Evolutionary conservation across 2,329 filamentous ascomycete species (phyloP), one percentile per base, ranked within the genome.

Genomic region (Pseudogymnoascus sp.): DNA sequence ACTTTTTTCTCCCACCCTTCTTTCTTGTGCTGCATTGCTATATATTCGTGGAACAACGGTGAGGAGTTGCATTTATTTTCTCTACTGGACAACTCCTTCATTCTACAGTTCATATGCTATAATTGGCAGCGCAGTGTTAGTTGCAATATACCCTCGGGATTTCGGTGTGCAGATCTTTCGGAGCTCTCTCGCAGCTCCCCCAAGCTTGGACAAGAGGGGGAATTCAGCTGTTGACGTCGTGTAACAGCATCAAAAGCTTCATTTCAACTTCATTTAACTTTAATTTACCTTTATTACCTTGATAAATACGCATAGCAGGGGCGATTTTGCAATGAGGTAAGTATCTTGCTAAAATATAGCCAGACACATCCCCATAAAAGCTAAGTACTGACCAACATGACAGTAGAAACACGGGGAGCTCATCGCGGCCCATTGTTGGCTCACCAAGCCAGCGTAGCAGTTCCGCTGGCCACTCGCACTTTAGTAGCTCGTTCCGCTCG

Each of bases 401-500:
- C 11, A 35, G 47, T 12, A 53, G 11, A 30, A 30, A 53, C 25
- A 53, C n/a, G 43, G 43, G 25, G 25, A 53, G 28, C 28, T 18
- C 47, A 4, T 53, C 47, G 15, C n/a, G 28, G 9, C 47, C 47
- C n/a, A 53, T 53, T 53, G 47, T 14, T 33, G 47, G 47, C 11
- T 18, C 47, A 18, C 12, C 47, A 20, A 53, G 28, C 28, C 47
- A 53, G 20, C 47, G n/a, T 12, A 61, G 65, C 58, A 63, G 62
- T 57, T 67, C 68, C 3, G 61, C 67, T 60, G 58, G 62, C 66
- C 73, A 72, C 62, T 73, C 66, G 65, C 72, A 67, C 11, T 73
- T 74, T 65, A 68, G 73, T 60, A 70, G 70, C 37, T 79, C 77
- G 5, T 85, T 85, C 71, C 75, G 76, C 25, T 80, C 83, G 20